Base-by-base conservation (phyloP, 2,329 filamentous ascomycete species). In the Aspergillus tubingensis region DNA sequence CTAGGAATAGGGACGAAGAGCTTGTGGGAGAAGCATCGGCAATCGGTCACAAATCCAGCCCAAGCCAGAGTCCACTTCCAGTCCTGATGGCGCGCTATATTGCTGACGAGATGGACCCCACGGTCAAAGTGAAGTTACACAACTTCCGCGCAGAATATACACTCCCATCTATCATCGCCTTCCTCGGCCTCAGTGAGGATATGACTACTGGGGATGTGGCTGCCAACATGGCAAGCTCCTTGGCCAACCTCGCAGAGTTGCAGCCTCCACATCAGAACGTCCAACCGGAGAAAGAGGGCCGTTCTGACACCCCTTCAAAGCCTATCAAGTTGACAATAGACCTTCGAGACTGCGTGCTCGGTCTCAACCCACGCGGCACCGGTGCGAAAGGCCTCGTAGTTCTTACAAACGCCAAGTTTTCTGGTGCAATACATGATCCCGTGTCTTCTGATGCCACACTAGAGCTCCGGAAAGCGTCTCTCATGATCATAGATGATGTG, bases 51-150 rank as follows among this genome's bases (percentile, higher is more conserved):
- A 66, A 61, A 41, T 57, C 71, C 39, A 59, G 54, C 32, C 23
- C 51, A 27, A 59, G 58, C 11, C 54, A 65, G 19, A 57, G 64
- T 7, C 57, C 60, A 15, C 67, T 76, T 15, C 87, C 88, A 0
- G 91, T 93, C 65, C 74, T 98, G 56, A 96, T 96, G 88, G 86
- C 91, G 61, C 86, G 95, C 53, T 90, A 96, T 79, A 91, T 99
- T 65, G 92, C 92, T 0, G 93, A 98, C 72, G 94, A 98, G 72
- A 91, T 96, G 78, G 94, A 98, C 65, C 94, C 96, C 0, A 88
- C 91, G 6, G 81, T 97, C 66, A 96, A 96, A 73, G 75, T 97
- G 60, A 96, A 96, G 72, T 79, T 98, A 44, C 91, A 90, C 75
- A 92, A 96, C 62, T 68, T 96, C 4, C 89, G 87, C 61, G 76